These are phyloP conservation scores for Cystofilobasidium bisporidii DNA, from an alignment of 768 basidiomycete genomes.

Conservation along the genomic window DNA sequence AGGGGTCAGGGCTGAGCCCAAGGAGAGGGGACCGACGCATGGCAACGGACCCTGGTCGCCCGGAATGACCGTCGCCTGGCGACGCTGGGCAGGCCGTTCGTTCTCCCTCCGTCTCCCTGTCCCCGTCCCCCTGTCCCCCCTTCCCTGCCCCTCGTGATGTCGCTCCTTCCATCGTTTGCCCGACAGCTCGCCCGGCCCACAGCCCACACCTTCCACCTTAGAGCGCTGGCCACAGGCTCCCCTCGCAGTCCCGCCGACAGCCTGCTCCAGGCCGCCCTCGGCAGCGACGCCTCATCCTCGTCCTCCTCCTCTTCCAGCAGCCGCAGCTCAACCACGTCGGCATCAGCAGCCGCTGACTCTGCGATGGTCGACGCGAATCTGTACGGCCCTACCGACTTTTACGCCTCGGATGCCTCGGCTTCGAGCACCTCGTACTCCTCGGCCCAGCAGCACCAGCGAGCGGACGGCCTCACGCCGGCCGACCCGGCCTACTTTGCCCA, in stretches of 20 bases:
- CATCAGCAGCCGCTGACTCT: neutral
- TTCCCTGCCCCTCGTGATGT: neutral
- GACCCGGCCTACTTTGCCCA: neutral
- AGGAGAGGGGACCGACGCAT: no score
- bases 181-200: neutral
- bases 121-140: neutral
- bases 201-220: neutral
- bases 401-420: neutral
- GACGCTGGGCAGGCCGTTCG: no score
- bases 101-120: neutral
- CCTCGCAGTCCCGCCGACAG: neutral
- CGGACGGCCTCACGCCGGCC: neutral
- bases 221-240: no score
- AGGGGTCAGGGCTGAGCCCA: no score
- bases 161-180: neutral
- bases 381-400: neutral
- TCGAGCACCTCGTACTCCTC: no score
- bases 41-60: no score
- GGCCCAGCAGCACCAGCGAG: neutral
- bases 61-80: no score
- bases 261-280: conserved; percentile 5
- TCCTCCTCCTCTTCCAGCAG: neutral
- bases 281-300: neutral
- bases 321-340: neutral
- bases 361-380: neutral